Conservation (phyloP, 2,329 filamentous ascomycete species). For the Colletotrichum endophyticum region DNA sequence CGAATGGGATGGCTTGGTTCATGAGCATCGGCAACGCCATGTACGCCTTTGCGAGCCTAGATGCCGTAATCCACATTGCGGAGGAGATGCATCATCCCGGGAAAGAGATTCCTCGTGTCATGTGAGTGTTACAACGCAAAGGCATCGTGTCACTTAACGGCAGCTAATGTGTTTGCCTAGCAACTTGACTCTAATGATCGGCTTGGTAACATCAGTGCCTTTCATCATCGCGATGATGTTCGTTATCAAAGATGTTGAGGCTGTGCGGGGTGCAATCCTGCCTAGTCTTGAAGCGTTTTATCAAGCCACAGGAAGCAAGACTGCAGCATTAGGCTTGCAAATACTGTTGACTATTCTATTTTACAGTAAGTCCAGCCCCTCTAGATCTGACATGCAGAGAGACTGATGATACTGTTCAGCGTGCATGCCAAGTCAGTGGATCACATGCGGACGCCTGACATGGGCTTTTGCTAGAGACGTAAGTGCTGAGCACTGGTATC, state of each 20-base stretch:
- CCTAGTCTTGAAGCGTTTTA: conserved; percentile 24
- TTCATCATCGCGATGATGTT: conserved; percentile 29
- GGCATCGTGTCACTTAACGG: background rate
- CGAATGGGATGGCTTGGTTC: conserved; percentile 21
- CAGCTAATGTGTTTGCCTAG: background rate
- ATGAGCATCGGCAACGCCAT: conserved; percentile 23
- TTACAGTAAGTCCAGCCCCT: background rate
- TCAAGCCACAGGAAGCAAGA: conserved; percentile 29
- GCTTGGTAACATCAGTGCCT: conserved; percentile 30
- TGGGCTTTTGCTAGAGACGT: conserved; percentile 38
- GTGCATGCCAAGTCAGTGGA: conserved; percentile 31
- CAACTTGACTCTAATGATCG: conserved; percentile 29
- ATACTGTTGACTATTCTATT: background rate
- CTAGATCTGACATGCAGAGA: background rate
- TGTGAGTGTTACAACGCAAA: background rate
- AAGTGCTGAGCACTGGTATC: background rate
- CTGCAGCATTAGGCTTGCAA: conserved; percentile 18
- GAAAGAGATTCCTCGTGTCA: conserved; percentile 16
- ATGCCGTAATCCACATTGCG: conserved; percentile 22
- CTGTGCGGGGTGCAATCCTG: conserved; percentile 24
- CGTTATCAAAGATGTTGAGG: conserved; percentile 29
- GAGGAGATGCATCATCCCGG: conserved; percentile 23
- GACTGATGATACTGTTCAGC: conserved; percentile 2
- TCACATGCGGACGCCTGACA: conserved; percentile 32
- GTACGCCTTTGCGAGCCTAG: conserved; percentile 22